phyloP scores from a whole-genome alignment of 139 green algal genomes.

The Coccomyxa sp. region DNA sequence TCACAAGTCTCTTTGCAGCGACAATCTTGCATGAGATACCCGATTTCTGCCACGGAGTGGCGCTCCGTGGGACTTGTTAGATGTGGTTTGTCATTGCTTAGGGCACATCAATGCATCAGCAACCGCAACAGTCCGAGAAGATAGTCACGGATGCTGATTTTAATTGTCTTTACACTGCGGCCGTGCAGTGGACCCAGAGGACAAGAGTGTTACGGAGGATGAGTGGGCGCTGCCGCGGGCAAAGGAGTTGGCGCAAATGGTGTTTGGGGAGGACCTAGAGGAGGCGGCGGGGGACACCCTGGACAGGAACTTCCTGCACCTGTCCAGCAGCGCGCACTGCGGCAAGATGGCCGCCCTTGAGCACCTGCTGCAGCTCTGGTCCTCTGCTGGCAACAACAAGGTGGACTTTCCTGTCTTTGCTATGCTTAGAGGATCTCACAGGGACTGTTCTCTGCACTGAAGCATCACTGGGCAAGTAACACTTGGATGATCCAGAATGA shows the following conservation, averaged over 20 bases:
- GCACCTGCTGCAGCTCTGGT: slow-evolving; percentile 38
- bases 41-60: too few species aligned
- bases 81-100: too few species aligned
- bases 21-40: too few species aligned
- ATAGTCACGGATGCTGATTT: not conserved
- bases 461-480: too few species aligned
- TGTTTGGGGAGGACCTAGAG: slow-evolving; percentile 51
- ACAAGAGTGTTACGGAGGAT: not conserved
- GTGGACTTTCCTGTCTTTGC: not conserved
- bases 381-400: slow-evolving; percentile 27
- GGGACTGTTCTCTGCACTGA: too few species aligned
- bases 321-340: slow-evolving; percentile 35
- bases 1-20: too few species aligned
- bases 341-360: slow-evolving; percentile 60
- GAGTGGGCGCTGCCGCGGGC: not conserved
- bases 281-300: slow-evolving; percentile 31
- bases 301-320: slow-evolving; percentile 28
- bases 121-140: too few species aligned
- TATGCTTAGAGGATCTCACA: too few species aligned
- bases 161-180: not conserved
- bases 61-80: too few species aligned
- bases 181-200: slow-evolving; percentile 6
- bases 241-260: slow-evolving; percentile 42
- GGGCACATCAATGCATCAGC: too few species aligned
- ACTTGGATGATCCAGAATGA: too few species aligned